phyloP scores from a whole-genome alignment of 208 protist genomes.

The Phytomonas sp. region DNA sequence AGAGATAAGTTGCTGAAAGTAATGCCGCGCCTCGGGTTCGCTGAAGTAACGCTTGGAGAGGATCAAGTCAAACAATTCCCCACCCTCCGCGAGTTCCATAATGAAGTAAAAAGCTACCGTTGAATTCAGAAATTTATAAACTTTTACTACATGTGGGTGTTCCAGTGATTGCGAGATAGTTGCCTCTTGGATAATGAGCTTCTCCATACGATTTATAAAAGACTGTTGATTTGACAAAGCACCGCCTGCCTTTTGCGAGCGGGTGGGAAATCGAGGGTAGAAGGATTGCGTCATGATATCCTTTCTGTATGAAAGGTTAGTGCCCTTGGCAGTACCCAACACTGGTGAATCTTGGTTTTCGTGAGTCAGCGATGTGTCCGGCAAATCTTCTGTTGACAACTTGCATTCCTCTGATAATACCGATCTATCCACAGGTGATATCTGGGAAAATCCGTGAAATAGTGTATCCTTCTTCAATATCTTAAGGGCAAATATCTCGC shows the following conservation, averaged over 20 bases:
- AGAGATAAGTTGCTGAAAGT: slow-evolving; percentile 90
- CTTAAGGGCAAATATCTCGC: slow-evolving; percentile 77
- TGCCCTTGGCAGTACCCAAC: not conserved
- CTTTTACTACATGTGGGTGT: slow-evolving; percentile 84
- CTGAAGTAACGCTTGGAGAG: slow-evolving; percentile 70
- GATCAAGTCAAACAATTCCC: slow-evolving; percentile 93
- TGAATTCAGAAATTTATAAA: slow-evolving; percentile 85
- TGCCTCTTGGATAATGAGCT: slow-evolving; percentile 78
- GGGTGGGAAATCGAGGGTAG: not conserved
- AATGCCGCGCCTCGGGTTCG: slow-evolving; percentile 77
- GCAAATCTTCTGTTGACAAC: not conserved
- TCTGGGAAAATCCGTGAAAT: slow-evolving; percentile 17
- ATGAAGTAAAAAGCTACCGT: slow-evolving; percentile 83
- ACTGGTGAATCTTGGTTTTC: not conserved
- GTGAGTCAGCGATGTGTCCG: not conserved
- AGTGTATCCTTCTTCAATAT: slow-evolving; percentile 77
- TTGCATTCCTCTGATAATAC: slow-evolving; percentile 6
- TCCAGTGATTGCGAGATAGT: slow-evolving; percentile 83
- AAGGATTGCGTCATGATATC: not conserved
- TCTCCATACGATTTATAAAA: slow-evolving; percentile 32
- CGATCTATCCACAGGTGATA: not conserved
- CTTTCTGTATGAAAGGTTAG: not conserved
- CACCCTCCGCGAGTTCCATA: slow-evolving; percentile 84
- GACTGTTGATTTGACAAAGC: not conserved
- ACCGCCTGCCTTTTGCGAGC: not conserved